Percentiles rank a stretch among this genome's conserved stretches.
phyloP scores from a whole-genome alignment of 2,329 filamentous ascomycete species.

The Stemphylium lycopersici region DNA sequence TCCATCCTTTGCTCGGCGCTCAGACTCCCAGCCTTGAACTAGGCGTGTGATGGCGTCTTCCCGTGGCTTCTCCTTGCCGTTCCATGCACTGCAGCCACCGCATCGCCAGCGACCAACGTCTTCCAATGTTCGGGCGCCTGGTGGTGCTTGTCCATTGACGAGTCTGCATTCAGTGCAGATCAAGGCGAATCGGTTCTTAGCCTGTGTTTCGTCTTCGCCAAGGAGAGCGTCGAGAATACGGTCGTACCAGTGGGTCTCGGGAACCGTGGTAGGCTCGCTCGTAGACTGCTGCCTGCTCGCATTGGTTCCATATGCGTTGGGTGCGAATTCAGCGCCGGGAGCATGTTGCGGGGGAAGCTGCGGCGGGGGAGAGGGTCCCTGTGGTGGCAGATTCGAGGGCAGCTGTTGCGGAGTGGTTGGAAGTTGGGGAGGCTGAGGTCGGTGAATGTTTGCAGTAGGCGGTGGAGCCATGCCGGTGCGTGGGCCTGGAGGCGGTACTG shows the following conservation, averaged over 20 bases:
- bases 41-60: slow-evolving; percentile 67
- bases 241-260: slow-evolving; percentile 85
- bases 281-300: slow-evolving; percentile 39
- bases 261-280: slow-evolving; percentile 45
- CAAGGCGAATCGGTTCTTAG: slow-evolving; percentile 87
- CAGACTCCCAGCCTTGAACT: slow-evolving; percentile 51
- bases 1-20: slow-evolving; percentile 56
- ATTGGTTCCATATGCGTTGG: slow-evolving; percentile 66
- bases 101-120: slow-evolving; percentile 90
- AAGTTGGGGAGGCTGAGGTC: slow-evolving; percentile 33
- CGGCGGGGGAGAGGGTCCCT: slow-evolving; percentile 29
- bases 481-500: slow-evolving; percentile 38
- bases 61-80: slow-evolving; percentile 79
- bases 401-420: slow-evolving; percentile 40
- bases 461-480: slow-evolving; percentile 65
- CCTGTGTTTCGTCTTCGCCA: slow-evolving; percentile 90
- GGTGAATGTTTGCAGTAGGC: slow-evolving; percentile 68
- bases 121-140: slow-evolving; percentile 75
- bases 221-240: slow-evolving; percentile 88
- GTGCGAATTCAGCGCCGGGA: slow-evolving; percentile 70
- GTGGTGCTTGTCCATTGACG: slow-evolving; percentile 94
- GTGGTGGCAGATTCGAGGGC: slow-evolving; percentile 23
- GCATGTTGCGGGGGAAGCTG: slow-evolving; percentile 24
- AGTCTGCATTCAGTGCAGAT: slow-evolving; percentile 83
- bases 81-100: slow-evolving; percentile 79